A percentile compares a stretch with the other conserved stretches of the same genome.
These are phyloP conservation scores for Ustilago tritici DNA, from an alignment of 1,284 basidiomycete genomes.

Conservation along the genomic window DNA sequence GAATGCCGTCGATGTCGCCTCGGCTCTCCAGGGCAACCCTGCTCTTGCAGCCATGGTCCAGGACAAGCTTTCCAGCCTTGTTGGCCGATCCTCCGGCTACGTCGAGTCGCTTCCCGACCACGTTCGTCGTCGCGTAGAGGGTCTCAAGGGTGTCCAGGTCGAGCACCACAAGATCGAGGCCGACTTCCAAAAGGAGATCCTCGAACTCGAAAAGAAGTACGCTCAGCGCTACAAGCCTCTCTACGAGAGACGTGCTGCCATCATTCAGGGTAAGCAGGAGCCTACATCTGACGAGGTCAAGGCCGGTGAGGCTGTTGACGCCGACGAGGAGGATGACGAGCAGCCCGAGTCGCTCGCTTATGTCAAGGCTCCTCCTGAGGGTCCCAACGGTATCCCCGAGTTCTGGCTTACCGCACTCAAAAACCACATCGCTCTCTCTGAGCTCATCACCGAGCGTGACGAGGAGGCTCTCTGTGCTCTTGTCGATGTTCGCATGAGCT, in stretches of 20 bases:
- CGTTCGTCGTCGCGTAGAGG: constrained; percentile 88
- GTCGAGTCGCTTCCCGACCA: constrained; percentile 85
- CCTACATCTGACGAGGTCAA: constrained; percentile 86
- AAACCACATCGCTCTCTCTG: constrained; percentile 87
- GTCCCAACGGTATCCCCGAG: constrained; percentile 82
- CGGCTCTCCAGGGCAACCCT: constrained; percentile 64
- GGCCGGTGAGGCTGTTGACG: constrained; percentile 78
- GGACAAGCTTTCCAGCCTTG: constrained; percentile 75
- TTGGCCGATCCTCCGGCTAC: constrained; percentile 86
- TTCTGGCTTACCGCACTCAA: constrained; percentile 98
- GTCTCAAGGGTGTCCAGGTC: constrained; percentile 91
- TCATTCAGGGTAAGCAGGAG: constrained; percentile 82
- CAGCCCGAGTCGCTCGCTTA: constrained; percentile 70
- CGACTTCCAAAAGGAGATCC: constrained; percentile 94
- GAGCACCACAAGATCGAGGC: constrained; percentile 93
- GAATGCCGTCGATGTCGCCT: constrained; percentile 51
- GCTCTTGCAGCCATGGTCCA: constrained; percentile 70
- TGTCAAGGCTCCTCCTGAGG: constrained; percentile 70
- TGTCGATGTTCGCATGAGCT: constrained; percentile 78
- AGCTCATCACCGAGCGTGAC: constrained; percentile 93
- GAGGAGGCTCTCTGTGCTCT: constrained; percentile 79
- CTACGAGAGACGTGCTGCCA: constrained; percentile 85
- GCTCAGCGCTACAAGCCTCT: constrained; percentile 85
- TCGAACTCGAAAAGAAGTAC: constrained; percentile 98
- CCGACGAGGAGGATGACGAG: constrained; percentile 73